Conservation (phyloP, 345 rosid species). For the Heritiera fomes region DNA sequence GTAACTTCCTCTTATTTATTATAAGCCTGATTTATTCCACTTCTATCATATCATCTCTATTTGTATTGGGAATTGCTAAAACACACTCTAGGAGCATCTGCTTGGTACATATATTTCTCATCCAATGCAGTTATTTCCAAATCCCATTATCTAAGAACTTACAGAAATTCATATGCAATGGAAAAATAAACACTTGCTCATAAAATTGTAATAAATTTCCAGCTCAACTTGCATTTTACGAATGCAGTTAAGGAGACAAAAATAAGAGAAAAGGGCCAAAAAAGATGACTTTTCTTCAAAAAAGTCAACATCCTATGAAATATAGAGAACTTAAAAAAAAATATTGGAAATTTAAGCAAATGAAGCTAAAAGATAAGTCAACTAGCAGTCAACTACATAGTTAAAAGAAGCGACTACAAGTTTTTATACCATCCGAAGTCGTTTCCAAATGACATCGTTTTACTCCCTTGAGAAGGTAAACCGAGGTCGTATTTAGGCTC, state of each 20-base stretch:
- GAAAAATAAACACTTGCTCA: too few relatives aligned
- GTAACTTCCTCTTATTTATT: too few relatives aligned
- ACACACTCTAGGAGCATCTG: too few relatives aligned
- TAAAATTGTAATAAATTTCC: too few relatives aligned
- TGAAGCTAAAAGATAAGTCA: slow-evolving; percentile 8
- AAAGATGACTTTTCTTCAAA: slow-evolving; percentile 1
- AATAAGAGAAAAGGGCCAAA: neutral
- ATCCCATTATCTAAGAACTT: too few relatives aligned
- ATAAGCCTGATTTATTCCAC: too few relatives aligned
- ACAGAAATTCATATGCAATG: too few relatives aligned
- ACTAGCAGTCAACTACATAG: slow-evolving; percentile 4
- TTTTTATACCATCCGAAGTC: slow-evolving; percentile 67
- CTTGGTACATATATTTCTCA: too few relatives aligned
- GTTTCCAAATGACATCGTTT: slow-evolving; percentile 62
- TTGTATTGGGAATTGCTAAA: too few relatives aligned
- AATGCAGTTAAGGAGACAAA: neutral
- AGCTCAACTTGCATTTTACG: neutral
- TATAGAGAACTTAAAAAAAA: neutral
- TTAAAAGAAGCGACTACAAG: neutral
- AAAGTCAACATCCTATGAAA: slow-evolving; percentile 9
- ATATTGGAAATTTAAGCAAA: slow-evolving; percentile 8
- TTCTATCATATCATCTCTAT: too few relatives aligned
- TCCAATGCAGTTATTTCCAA: too few relatives aligned
- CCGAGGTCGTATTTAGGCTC: slow-evolving; percentile 51
- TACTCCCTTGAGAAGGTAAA: slow-evolving; percentile 82